Percentiles rank a stretch among this genome's conserved stretches.
These are phyloP conservation scores for Furcasterigmium furcatum DNA, from an alignment of 2,329 filamentous ascomycete species.

Conservation along the genomic window DNA sequence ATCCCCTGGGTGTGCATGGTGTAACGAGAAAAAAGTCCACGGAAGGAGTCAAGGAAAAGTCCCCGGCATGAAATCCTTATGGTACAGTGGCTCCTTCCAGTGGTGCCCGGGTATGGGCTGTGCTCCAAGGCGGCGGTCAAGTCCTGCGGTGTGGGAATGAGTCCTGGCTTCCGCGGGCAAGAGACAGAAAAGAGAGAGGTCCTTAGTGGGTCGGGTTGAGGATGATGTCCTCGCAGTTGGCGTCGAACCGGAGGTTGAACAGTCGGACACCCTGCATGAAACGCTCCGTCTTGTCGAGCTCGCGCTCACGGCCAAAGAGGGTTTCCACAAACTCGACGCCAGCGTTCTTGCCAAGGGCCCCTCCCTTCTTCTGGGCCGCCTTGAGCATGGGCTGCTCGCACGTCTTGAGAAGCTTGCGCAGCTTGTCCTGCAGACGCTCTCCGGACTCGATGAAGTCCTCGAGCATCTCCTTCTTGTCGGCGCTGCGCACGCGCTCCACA, in stretches of 20 bases:
- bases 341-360: slow-evolving; percentile 81
- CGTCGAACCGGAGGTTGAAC: slow-evolving; percentile 93
- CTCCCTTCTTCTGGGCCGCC: slow-evolving; percentile 63
- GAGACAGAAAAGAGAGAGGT: slow-evolving; percentile 2
- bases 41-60: slow-evolving; percentile 4
- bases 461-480: slow-evolving; percentile 75
- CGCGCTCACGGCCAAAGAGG: slow-evolving; percentile 87
- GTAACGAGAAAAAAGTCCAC: slow-evolving; percentile 9
- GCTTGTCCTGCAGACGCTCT: slow-evolving; percentile 79
- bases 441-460: slow-evolving; percentile 89
- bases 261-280: slow-evolving; percentile 85
- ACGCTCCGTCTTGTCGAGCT: slow-evolving; percentile 85
- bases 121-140: no score
- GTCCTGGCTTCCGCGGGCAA: slow-evolving; percentile 1
- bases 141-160: neutral
- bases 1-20: slow-evolving; percentile 6
- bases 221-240: slow-evolving; percentile 91
- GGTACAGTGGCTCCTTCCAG: slow-evolving; percentile 10
- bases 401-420: slow-evolving; percentile 81
- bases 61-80: slow-evolving; percentile 11
- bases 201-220: slow-evolving; percentile 52
- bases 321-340: slow-evolving; percentile 95
- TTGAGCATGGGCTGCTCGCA: slow-evolving; percentile 96
- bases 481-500: slow-evolving; percentile 66
- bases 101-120: no score